These are phyloP conservation scores for Coemansia sp. DNA, from an alignment of 192 early-diverging fungal species.

Conservation along the genomic window DNA sequence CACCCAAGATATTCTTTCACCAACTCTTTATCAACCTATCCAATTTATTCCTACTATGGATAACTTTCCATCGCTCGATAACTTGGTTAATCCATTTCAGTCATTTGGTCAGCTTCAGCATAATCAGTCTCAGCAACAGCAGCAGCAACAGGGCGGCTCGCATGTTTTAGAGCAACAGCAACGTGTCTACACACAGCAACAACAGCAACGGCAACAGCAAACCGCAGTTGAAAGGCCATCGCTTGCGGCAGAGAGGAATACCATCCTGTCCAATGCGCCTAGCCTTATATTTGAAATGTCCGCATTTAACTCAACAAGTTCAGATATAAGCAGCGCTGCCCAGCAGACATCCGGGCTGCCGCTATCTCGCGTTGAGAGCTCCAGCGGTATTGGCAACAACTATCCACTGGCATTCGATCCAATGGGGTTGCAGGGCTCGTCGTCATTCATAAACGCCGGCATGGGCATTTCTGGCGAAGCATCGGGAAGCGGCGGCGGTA, in stretches of 20 bases:
- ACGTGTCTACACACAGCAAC: slow-evolving; percentile 8
- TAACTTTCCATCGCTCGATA: slow-evolving; percentile 38
- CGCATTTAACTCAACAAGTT: slow-evolving; percentile 7
- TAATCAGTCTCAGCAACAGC: slow-evolving; percentile 7
- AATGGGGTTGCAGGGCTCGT: not conserved
- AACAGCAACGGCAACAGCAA: slow-evolving; percentile 12
- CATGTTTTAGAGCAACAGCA: slow-evolving; percentile 6
- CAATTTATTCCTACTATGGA: slow-evolving; percentile 38
- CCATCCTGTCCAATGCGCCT: slow-evolving; percentile 1
- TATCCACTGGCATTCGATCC: slow-evolving; percentile 7
- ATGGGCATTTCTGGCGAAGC: not conserved
- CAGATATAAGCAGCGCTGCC: slow-evolving; percentile 1
- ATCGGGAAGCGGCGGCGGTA: not conserved
- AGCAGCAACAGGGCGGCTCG: slow-evolving; percentile 6
- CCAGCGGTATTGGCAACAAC: not conserved
- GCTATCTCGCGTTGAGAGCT: not conserved
- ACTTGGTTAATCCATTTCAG: slow-evolving; percentile 30
- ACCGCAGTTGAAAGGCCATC: not conserved
- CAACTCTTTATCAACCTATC: slow-evolving; percentile 24
- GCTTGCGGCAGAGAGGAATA: slow-evolving; percentile 8
- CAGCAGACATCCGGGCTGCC: not conserved
- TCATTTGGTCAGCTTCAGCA: slow-evolving; percentile 6
- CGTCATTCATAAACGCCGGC: not conserved
- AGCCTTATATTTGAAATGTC: slow-evolving; percentile 32
- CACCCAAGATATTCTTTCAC: slow-evolving; percentile 27